Conservation (phyloP, 2,329 filamentous ascomycete genomes). For the Pleoardoris graminearum region DNA sequence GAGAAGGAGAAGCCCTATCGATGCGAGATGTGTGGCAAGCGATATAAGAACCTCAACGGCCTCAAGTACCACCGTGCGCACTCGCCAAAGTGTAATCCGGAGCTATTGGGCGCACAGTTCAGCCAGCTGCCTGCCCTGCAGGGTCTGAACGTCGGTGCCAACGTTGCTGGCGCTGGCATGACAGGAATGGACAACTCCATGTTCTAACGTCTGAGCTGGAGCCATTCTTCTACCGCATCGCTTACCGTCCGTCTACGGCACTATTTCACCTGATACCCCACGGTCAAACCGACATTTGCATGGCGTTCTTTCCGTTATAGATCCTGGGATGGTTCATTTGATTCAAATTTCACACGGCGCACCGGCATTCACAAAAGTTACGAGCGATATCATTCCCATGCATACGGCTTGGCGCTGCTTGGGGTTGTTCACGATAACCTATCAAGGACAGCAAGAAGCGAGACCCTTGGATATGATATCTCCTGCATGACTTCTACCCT, state of each 20-base stretch:
- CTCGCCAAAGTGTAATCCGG: slow-evolving; percentile 86
- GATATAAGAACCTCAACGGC: slow-evolving; percentile 98
- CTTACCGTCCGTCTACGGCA: slow-evolving; percentile 14
- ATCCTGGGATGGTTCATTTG: slow-evolving; percentile 16
- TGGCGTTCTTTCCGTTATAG: slow-evolving; percentile 27
- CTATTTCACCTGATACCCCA: slow-evolving; percentile 30
- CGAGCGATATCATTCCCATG: slow-evolving; percentile 22
- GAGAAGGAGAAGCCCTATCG: slow-evolving; percentile 99
- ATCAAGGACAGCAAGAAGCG: slow-evolving; percentile 18
- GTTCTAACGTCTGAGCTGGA: slow-evolving; percentile 32
- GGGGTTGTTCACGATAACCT: slow-evolving; percentile 18
- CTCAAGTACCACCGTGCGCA: slow-evolving; percentile 83
- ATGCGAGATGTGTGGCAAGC: slow-evolving; percentile 94
- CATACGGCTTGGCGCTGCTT: slow-evolving; percentile 30
- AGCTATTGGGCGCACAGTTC: slow-evolving; percentile 52
- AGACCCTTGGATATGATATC: slow-evolving; percentile 27
- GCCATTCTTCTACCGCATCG: slow-evolving; percentile 10
- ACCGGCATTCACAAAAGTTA: slow-evolving; percentile 28
- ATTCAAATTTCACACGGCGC: slow-evolving; percentile 14
- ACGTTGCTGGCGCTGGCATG: slow-evolving; percentile 58
- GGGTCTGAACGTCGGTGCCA: slow-evolving; percentile 42
- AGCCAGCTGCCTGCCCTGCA: slow-evolving; percentile 24
- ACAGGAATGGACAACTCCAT: slow-evolving; percentile 61
- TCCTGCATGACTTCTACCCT: slow-evolving; percentile 23
- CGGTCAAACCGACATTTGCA: slow-evolving; percentile 20